Evolutionary conservation across 2,329 filamentous ascomycete genomes (phyloP).

Genomic region (Leptographium procerum): DNA sequence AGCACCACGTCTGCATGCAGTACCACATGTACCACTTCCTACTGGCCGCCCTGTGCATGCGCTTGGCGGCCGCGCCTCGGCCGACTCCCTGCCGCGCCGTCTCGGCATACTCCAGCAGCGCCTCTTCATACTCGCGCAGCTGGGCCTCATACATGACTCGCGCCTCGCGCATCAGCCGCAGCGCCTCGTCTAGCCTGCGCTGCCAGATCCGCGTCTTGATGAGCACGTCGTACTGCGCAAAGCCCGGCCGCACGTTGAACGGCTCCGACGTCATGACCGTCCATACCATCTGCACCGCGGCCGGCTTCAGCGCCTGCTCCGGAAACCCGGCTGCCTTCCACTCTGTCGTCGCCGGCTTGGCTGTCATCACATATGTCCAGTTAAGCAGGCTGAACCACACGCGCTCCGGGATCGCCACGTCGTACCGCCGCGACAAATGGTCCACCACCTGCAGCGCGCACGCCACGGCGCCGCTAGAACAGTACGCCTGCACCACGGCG

Average conservation of each 20-base stretch:
- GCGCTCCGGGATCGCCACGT: slow-evolving; percentile 40
- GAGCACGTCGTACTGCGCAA: slow-evolving; percentile 41
- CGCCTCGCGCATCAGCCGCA: slow-evolving; percentile 19
- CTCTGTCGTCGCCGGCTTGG: slow-evolving; percentile 23
- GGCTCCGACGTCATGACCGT: slow-evolving; percentile 46
- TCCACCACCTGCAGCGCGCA: slow-evolving; percentile 49
- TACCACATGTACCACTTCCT: slow-evolving; percentile 22
- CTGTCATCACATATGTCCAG: slow-evolving; percentile 51
- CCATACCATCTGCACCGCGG: slow-evolving; percentile 42
- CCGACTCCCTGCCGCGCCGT: slow-evolving; percentile 15
- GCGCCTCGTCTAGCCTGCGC: slow-evolving; percentile 6
- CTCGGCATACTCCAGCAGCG: slow-evolving; percentile 15
- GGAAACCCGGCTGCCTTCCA: slow-evolving; percentile 23
- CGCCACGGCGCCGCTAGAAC: slow-evolving; percentile 52
- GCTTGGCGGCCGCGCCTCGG: slow-evolving; percentile 7
- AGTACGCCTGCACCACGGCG: slow-evolving; percentile 56
- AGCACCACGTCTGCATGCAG: slow-evolving; percentile 18
- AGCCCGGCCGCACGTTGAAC: slow-evolving; percentile 43
- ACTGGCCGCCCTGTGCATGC: slow-evolving; percentile 17
- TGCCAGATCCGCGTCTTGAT: slow-evolving; percentile 25
- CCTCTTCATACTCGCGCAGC: slow-evolving; percentile 11
- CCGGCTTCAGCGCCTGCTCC: slow-evolving; percentile 23
- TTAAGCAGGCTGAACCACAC: slow-evolving; percentile 58
- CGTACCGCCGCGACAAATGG: slow-evolving; percentile 48
- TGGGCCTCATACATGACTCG: slow-evolving; percentile 17